phyloP scores from a whole-genome alignment of 2,329 filamentous ascomycete genomes.

The Pestalotiopsis sp. region DNA sequence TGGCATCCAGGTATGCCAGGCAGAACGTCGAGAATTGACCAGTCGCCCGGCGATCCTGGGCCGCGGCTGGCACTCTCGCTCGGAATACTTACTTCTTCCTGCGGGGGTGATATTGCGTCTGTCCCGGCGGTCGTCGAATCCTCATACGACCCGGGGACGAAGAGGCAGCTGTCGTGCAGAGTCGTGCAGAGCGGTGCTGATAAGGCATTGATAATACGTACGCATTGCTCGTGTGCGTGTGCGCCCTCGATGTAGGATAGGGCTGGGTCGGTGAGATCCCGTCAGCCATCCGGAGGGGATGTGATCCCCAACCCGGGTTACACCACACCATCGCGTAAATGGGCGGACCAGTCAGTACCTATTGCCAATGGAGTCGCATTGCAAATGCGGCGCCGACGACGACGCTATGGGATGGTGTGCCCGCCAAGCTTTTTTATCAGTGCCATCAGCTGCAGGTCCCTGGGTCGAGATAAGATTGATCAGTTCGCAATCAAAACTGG shows the following conservation, averaged over 20 bases:
- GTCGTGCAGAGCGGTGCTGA: background rate
- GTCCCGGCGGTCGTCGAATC: background rate
- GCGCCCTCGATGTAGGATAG: background rate
- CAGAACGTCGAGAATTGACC: background rate
- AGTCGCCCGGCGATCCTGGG: background rate
- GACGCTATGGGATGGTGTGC: background rate
- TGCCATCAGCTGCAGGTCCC: constrained; percentile 12
- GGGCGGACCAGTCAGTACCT: background rate
- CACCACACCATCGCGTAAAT: background rate
- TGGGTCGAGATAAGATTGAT: constrained; percentile 14
- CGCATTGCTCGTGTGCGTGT: background rate
- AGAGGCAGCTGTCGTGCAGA: background rate
- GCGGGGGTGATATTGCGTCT: background rate
- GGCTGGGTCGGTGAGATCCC: background rate
- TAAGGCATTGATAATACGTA: background rate
- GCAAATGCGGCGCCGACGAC: background rate
- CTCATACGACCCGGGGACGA: background rate
- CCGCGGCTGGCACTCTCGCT: background rate
- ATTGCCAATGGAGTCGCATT: background rate
- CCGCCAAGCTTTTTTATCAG: constrained; percentile 16
- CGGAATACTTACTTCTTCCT: background rate
- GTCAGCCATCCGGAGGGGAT: background rate
- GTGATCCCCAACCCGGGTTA: background rate
- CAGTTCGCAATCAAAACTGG: constrained; percentile 15
- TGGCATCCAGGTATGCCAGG: background rate